These are phyloP conservation scores for Nidularia sp. DNA, from an alignment of 768 basidiomycete species.

Conservation along the genomic window DNA sequence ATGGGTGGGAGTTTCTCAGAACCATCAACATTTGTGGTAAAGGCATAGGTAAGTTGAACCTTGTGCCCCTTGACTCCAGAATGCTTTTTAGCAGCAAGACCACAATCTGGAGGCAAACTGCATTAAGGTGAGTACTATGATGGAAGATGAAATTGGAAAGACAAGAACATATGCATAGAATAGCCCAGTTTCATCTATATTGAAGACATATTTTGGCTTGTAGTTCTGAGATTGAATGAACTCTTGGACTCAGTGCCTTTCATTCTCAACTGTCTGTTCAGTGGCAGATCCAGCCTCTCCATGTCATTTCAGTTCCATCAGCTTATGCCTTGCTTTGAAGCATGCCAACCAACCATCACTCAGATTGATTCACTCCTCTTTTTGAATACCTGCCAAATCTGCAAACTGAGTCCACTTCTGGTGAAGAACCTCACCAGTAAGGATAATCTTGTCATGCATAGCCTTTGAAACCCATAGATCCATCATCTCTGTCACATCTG, in stretches of 20 bases:
- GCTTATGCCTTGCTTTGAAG: conserved; percentile 16
- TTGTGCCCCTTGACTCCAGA: conserved; percentile 23
- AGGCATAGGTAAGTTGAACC: conserved; percentile 16
- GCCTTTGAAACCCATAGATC: conserved; percentile 31
- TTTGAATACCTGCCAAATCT: conserved; percentile 19
- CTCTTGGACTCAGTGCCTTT: conserved; percentile 16
- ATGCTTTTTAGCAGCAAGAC: conserved; percentile 14
- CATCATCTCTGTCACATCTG: conserved; percentile 28
- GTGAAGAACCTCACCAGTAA: conserved; percentile 29
- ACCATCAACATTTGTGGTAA: conserved; percentile 22
- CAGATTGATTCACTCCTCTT: conserved; percentile 24
- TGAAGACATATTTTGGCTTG: conserved; percentile 23
- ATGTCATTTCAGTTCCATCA: conserved; percentile 21
- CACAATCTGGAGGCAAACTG: conserved; percentile 25
- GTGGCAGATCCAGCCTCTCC: conserved; percentile 27
- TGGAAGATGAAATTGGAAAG: neutral
- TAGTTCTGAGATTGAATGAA: conserved; percentile 21
- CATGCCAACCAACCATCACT: conserved; percentile 28
- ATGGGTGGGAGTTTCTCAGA: conserved; percentile 15
- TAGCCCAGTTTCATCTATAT: conserved; percentile 28
- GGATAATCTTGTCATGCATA: conserved; percentile 17
- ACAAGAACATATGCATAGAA: conserved; percentile 23
- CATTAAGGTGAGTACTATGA: conserved; percentile 2
- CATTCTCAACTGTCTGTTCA: conserved; percentile 13
- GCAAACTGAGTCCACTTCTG: conserved; percentile 31